These are phyloP conservation scores for Yamadazyma takamatsuzukensis DNA, from an alignment of 805 yeast genomes.

Conservation along the genomic window DNA sequence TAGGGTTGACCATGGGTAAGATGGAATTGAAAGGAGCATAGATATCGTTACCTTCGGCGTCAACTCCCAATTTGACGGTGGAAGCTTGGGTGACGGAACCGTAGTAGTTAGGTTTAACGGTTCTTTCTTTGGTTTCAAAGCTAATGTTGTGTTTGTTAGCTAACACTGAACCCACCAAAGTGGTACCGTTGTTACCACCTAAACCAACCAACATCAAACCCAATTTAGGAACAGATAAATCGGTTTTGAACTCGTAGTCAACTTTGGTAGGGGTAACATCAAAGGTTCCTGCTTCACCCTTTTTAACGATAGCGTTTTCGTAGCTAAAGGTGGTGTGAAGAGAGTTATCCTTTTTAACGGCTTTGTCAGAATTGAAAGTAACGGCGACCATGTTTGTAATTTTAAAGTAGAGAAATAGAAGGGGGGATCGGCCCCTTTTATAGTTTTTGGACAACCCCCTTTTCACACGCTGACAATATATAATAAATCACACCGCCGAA, in stretches of 20 bases:
- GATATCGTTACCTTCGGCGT: slow-evolving; percentile 73
- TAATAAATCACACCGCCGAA: slow-evolving; percentile 4
- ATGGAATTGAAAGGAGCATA: slow-evolving; percentile 89
- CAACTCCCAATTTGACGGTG: slow-evolving; percentile 86
- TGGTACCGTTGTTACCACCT: slow-evolving; percentile 96
- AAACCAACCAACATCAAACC: slow-evolving; percentile 91
- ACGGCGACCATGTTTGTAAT: slow-evolving; percentile 33
- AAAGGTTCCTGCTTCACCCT: slow-evolving; percentile 47
- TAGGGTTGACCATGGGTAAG: slow-evolving; percentile 86
- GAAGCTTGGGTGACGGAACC: slow-evolving; percentile 95
- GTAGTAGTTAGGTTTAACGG: slow-evolving; percentile 71
- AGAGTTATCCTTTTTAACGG: slow-evolving; percentile 46
- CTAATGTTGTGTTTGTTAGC: slow-evolving; percentile 79
- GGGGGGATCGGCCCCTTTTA: slow-evolving; percentile 2
- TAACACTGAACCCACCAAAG: slow-evolving; percentile 77
- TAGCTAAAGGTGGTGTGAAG: slow-evolving; percentile 63
- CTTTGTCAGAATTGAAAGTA: slow-evolving; percentile 53
- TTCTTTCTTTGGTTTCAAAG: slow-evolving; percentile 81
- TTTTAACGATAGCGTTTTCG: slow-evolving; percentile 71
- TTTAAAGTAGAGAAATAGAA: background rate
- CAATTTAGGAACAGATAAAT: slow-evolving; percentile 74
- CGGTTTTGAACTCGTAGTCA: slow-evolving; percentile 83
- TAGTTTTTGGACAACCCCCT: background rate
- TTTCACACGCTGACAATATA: background rate
- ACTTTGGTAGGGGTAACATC: slow-evolving; percentile 66